phyloP scores from a whole-genome alignment of 1,139 yeast genomes.

The Nakaseomyces bracarensis region DNA sequence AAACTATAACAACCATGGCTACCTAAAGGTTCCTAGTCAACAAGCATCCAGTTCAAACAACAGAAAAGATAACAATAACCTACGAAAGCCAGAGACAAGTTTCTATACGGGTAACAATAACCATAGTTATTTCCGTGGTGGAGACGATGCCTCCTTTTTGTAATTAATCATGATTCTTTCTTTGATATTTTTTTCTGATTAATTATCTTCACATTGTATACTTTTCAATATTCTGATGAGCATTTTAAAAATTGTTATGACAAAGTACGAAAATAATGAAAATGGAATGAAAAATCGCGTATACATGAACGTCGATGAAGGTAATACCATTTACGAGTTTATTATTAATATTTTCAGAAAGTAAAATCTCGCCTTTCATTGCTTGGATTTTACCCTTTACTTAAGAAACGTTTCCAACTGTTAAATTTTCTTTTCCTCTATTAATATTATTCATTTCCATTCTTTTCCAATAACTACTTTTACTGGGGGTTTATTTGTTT shows the following conservation, averaged over 20 bases:
- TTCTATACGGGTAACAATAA: constrained; percentile 16
- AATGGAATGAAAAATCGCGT: too few species aligned
- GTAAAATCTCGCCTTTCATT: too few species aligned
- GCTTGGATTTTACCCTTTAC: too few species aligned
- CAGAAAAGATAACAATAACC: constrained; percentile 9
- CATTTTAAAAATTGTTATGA: neutral
- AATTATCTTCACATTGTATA: neutral
- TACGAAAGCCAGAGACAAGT: constrained; percentile 28
- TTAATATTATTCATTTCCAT: too few species aligned
- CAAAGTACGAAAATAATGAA: too few species aligned
- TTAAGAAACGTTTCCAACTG: too few species aligned
- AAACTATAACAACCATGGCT: constrained; percentile 6
- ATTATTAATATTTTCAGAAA: too few species aligned
- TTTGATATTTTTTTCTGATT: neutral
- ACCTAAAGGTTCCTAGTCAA: constrained; percentile 14
- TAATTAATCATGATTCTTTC: neutral
- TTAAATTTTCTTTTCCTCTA: too few species aligned
- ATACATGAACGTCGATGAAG: too few species aligned
- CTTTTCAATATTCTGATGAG: neutral
- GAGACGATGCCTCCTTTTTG: constrained; percentile 8
- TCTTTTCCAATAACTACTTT: too few species aligned
- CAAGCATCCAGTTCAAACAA: constrained; percentile 10
- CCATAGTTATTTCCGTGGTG: constrained; percentile 17
- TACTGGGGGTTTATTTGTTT: too few species aligned
- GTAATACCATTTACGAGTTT: too few species aligned